Evolutionary conservation across 306 rosid genomes (phyloP), one percentile per base, ranked within the genome.

Genomic region (Vicia faba): DNA sequence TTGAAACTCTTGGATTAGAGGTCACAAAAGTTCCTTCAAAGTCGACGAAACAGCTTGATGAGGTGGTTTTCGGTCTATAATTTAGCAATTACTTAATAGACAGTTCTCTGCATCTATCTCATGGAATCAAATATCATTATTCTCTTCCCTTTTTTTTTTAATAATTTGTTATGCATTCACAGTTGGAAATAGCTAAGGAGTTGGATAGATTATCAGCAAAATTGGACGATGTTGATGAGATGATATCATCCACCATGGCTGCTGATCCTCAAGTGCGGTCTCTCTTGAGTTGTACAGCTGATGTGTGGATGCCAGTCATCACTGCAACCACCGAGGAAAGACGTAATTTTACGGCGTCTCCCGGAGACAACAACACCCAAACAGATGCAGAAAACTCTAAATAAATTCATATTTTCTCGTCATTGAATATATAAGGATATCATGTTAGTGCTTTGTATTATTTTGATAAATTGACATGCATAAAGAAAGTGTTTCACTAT

Each of bases 1-100:
- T 92, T 51, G 96, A 92, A 83, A 96, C 96, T 71, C 89, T 92
- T 39, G 96, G 96, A 58, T 78, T 89, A 69, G 96, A 92, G 82
- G 91, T 92, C 53, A 83, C 93, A 40, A 92, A 92, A 80, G 87
- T 92, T 78, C 98, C 98, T 12, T 75, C 88, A 48, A 82, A 80
- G 69, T 84, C 93, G 4, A 72, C 80, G 1, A 82, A 75, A 67
- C 81, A 71, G 61, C 91, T 92, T 44, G 84, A 88, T 14, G 96
- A 92, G 87, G 96, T 89, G 39, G 61, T 71, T 65, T 73, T 70
- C 23, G 29, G 69, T 57, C 33, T 58, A 48, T 54, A 33, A 46
- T 65, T 18, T 58, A 25, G 36, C 29, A 51, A 48, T 68, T 68
- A 68, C 60, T 71, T 41, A 1, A 64, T 72, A 25, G 10, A 54